These are phyloP conservation scores for Alternaria alternata DNA, from an alignment of 2,329 filamentous ascomycete species.

Conservation along the genomic window DNA sequence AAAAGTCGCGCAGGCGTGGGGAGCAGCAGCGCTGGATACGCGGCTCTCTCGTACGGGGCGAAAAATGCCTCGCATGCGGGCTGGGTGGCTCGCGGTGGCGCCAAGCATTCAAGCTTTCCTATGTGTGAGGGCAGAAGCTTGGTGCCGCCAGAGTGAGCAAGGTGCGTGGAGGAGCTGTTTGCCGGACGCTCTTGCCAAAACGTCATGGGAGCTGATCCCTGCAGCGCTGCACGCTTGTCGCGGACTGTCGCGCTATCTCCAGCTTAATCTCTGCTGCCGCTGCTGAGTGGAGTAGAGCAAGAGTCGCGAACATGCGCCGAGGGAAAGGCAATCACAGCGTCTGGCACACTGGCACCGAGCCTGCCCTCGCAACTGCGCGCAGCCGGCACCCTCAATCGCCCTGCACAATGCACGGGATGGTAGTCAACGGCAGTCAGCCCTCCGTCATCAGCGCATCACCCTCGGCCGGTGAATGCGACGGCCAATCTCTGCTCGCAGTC, in stretches of 20 bases:
- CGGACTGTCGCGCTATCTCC: constrained; percentile 30
- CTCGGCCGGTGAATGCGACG: constrained; percentile 21
- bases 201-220: constrained; percentile 19
- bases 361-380: neutral
- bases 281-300: constrained; percentile 9
- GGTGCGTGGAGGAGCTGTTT: constrained; percentile 3
- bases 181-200: constrained; percentile 12
- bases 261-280: constrained; percentile 34
- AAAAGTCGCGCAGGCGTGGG: constrained; percentile 25
- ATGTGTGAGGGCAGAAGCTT: constrained; percentile 11
- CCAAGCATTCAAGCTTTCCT: constrained; percentile 17
- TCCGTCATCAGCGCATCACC: constrained; percentile 10
- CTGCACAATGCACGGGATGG: neutral
- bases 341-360: neutral
- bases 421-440: neutral
- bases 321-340: neutral
- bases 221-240: constrained; percentile 17
- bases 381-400: neutral
- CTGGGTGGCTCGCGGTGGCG: neutral
- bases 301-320: neutral
- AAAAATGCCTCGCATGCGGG: constrained; percentile 15
- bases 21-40: constrained; percentile 10
- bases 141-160: constrained; percentile 7
- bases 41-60: constrained; percentile 15
- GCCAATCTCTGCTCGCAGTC: constrained; percentile 20